Evolutionary conservation across 768 basidiomycete species (phyloP).

Genomic region (Mycena pura): DNA sequence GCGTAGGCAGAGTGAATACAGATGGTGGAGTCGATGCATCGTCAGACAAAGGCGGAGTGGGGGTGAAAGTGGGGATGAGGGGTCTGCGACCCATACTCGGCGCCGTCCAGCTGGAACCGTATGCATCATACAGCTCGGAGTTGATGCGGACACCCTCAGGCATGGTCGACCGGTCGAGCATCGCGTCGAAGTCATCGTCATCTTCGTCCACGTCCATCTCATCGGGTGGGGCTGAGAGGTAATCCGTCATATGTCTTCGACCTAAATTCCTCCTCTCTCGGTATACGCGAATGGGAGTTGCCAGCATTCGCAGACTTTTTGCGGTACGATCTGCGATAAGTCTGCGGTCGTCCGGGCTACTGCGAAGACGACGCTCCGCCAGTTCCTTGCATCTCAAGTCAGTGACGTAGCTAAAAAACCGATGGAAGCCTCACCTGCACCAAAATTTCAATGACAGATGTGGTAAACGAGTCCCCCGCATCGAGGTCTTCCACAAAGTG

Average conservation of each 20-base stretch:
- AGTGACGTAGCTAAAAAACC: slow-evolving; percentile 5
- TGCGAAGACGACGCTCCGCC: slow-evolving; percentile 71
- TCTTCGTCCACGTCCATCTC: slow-evolving; percentile 71
- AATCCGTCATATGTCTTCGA: slow-evolving; percentile 56
- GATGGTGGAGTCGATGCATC: slow-evolving; percentile 31
- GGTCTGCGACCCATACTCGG: slow-evolving; percentile 15
- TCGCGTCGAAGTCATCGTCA: slow-evolving; percentile 64
- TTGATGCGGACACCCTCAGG: slow-evolving; percentile 65
- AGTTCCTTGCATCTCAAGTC: slow-evolving; percentile 60
- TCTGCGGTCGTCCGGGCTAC: slow-evolving; percentile 57
- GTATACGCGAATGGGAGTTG: slow-evolving; percentile 60
- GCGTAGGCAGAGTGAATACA: slow-evolving; percentile 27
- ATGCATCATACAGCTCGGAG: slow-evolving; percentile 71
- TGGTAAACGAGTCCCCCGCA: slow-evolving; percentile 81
- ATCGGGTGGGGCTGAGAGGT: slow-evolving; percentile 56
- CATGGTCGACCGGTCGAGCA: slow-evolving; percentile 45
- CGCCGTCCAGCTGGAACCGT: slow-evolving; percentile 34
- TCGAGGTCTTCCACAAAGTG: slow-evolving; percentile 79
- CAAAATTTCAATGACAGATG: slow-evolving; percentile 74
- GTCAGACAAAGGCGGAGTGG: slow-evolving; percentile 35
- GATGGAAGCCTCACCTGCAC: slow-evolving; percentile 65
- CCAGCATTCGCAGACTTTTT: slow-evolving; percentile 63
- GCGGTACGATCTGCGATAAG: slow-evolving; percentile 75
- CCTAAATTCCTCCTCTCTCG: slow-evolving; percentile 48
- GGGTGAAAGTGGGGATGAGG: slow-evolving; percentile 27